Conservation (phyloP, 176 grass and related monocot genomes). For the Olyra latifolia region DNA sequence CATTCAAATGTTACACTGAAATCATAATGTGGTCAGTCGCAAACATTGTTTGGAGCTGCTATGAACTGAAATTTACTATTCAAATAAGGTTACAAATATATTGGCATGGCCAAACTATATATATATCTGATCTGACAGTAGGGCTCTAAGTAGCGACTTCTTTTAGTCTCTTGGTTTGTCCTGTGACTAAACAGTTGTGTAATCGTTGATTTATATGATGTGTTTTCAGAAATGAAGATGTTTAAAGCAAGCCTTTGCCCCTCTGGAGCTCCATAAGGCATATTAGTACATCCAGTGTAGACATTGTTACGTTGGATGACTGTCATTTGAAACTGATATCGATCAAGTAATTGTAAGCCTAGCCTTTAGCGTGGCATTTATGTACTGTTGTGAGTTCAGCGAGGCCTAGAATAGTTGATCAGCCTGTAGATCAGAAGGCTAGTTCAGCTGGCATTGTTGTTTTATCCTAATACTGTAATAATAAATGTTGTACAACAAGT, state of each 20-base stretch:
- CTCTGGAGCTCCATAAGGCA: neutral
- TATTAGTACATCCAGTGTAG: neutral
- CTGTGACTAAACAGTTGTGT: neutral
- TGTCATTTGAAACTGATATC: neutral
- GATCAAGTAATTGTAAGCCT: neutral
- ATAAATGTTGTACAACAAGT: slow-evolving; percentile 3
- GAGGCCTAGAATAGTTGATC: slow-evolving; percentile 18
- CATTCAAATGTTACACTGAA: neutral
- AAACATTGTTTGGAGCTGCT: neutral
- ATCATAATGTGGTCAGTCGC: neutral
- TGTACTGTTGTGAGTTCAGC: neutral
- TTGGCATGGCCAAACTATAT: neutral
- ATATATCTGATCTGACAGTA: neutral
- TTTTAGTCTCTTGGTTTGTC: neutral
- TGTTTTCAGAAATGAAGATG: slow-evolving; percentile 44
- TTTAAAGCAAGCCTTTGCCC: neutral
- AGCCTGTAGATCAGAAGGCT: slow-evolving; percentile 32
- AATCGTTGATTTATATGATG: neutral
- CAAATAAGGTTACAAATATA: neutral
- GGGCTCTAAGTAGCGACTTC: neutral
- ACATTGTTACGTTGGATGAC: neutral
- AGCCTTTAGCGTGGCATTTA: neutral
- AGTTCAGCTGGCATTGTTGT: neutral
- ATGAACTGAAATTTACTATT: neutral
- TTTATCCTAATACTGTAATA: neutral